phyloP scores from a whole-genome alignment of 306 rosid genomes.

The Trifolium repens region DNA sequence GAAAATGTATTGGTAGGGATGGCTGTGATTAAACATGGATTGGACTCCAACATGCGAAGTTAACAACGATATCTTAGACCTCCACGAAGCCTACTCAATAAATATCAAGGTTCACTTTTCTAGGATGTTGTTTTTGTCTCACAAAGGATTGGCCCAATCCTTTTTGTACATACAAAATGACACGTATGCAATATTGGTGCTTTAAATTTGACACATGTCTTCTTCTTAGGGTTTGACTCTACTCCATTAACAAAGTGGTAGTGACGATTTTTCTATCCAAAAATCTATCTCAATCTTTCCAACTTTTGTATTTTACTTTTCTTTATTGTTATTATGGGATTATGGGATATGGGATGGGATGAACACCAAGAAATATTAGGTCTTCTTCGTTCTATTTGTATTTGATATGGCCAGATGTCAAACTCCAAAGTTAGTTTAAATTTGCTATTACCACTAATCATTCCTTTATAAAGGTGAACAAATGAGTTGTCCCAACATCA shows the following conservation, averaged over 20 bases:
- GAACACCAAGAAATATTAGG: not conserved
- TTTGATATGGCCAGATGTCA: conserved; percentile 1
- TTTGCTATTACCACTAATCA: not conserved
- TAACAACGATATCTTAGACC: conserved; percentile 3
- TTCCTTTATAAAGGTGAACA: not conserved
- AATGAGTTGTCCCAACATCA: not conserved
- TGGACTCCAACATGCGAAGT: not conserved
- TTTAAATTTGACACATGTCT: conserved; percentile 34
- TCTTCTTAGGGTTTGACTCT: conserved; percentile 18
- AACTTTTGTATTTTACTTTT: conserved; percentile 15
- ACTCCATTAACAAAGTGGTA: not conserved
- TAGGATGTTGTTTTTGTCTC: conserved; percentile 18
- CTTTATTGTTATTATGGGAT: conserved; percentile 20
- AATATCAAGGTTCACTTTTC: not conserved
- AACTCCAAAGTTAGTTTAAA: not conserved
- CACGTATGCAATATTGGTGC: conserved; percentile 25
- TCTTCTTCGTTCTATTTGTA: not conserved
- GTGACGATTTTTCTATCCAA: not conserved
- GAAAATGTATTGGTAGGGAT: not conserved
- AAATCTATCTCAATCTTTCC: conserved; percentile 28
- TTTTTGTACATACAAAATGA: not conserved
- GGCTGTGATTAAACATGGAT: conserved; percentile 5
- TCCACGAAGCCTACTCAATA: conserved; percentile 43
- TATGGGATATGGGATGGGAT: not conserved
- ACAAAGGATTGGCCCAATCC: conserved; percentile 31